These are phyloP conservation scores for Fusarium keratoplasticum DNA, from an alignment of 2,329 filamentous ascomycete species.

Conservation along the genomic window DNA sequence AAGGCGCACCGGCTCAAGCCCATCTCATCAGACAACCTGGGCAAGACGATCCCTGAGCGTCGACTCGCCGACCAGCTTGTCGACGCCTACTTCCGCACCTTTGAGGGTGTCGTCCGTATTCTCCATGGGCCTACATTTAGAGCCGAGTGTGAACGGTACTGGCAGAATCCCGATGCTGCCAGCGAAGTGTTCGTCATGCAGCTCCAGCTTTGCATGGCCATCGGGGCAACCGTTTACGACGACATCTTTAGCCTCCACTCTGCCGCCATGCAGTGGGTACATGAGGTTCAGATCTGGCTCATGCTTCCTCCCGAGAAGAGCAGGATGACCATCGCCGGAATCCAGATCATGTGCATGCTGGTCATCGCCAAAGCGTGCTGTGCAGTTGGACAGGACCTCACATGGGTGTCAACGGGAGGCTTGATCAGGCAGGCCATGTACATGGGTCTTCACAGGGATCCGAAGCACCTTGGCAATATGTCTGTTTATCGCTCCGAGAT, in stretches of 20 bases:
- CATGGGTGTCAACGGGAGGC: constrained; percentile 63
- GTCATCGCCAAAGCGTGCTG: constrained; percentile 61
- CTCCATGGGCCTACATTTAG: constrained; percentile 69
- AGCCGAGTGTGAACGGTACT: constrained; percentile 64
- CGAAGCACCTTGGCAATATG: constrained; percentile 60
- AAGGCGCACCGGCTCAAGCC: constrained; percentile 54
- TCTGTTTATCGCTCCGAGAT: constrained; percentile 63
- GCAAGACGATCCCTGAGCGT: constrained; percentile 53
- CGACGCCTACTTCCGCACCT: constrained; percentile 64
- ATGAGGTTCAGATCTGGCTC: constrained; percentile 65
- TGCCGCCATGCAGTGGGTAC: constrained; percentile 61
- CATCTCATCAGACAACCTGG: constrained; percentile 52
- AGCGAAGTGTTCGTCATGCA: constrained; percentile 62
- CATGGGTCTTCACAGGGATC: constrained; percentile 70
- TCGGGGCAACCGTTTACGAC: constrained; percentile 62
- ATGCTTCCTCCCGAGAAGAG: constrained; percentile 60
- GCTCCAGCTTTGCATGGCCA: constrained; percentile 65
- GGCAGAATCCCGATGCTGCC: constrained; percentile 55
- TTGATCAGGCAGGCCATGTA: constrained; percentile 66
- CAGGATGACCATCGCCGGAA: constrained; percentile 58
- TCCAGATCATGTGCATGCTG: constrained; percentile 66
- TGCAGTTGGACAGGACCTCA: constrained; percentile 61
- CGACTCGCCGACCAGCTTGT: constrained; percentile 63
- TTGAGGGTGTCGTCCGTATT: constrained; percentile 68
- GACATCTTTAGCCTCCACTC: constrained; percentile 56